These are phyloP conservation scores for Dryas octopetala DNA, from an alignment of 306 rosid species.

Conservation along the genomic window DNA sequence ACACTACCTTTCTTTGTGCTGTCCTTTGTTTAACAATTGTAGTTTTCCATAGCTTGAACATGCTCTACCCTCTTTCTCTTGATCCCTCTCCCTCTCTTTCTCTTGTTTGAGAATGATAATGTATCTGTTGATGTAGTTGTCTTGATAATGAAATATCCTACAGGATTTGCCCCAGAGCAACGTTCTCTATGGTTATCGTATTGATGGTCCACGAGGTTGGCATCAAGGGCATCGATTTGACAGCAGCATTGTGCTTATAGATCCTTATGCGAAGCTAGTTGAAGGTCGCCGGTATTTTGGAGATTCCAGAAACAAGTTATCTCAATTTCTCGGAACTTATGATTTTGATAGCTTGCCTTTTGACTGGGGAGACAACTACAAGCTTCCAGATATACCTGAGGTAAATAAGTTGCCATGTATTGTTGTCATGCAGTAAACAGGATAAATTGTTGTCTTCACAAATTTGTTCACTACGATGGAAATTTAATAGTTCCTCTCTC, in stretches of 20 bases:
- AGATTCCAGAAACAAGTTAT: slow-evolving; percentile 54
- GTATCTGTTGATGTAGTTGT: background rate
- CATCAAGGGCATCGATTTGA: slow-evolving; percentile 89
- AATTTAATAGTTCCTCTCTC: background rate
- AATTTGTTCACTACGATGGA: background rate
- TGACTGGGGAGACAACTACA: slow-evolving; percentile 89
- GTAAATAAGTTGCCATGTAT: slow-evolving; percentile 39
- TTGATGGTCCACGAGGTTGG: slow-evolving; percentile 87
- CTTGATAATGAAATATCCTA: background rate
- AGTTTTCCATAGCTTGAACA: slow-evolving; percentile 5
- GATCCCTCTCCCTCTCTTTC: background rate
- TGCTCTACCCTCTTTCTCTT: background rate
- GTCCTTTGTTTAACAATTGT: slow-evolving; percentile 17
- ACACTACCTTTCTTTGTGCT: slow-evolving; percentile 4
- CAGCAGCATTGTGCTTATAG: slow-evolving; percentile 66
- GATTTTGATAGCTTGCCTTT: slow-evolving; percentile 80
- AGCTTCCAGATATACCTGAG: slow-evolving; percentile 86
- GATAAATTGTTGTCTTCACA: slow-evolving; percentile 21
- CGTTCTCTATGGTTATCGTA: slow-evolving; percentile 75
- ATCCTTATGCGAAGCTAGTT: slow-evolving; percentile 90
- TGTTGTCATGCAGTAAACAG: slow-evolving; percentile 7
- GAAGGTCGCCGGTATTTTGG: slow-evolving; percentile 89
- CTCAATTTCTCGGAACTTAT: slow-evolving; percentile 76
- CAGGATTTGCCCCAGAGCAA: slow-evolving; percentile 81
- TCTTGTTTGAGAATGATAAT: background rate